Evolutionary conservation across 352 stramenopile species (phyloP).

Genomic region (Phytophthora pseudosyringae): DNA sequence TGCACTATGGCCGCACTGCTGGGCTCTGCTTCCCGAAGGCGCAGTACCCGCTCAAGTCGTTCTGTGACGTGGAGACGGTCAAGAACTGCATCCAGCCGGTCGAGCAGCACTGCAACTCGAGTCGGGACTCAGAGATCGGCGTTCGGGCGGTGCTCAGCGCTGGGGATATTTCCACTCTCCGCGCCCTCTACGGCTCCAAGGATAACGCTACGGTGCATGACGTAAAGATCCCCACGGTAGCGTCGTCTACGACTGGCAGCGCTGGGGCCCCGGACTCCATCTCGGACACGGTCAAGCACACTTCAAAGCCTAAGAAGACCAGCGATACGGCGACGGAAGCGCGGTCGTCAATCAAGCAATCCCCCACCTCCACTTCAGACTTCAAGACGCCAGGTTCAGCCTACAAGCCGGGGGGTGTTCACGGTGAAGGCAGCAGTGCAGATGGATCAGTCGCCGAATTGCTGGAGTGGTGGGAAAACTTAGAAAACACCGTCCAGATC

Average conservation of each 20-base stretch:
- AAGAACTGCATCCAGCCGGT: conserved; percentile 75
- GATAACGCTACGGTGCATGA: conserved; percentile 35
- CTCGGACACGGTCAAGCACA: conserved; percentile 29
- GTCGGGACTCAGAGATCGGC: conserved; percentile 65
- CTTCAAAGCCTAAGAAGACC: conserved; percentile 8
- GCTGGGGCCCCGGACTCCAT: conserved; percentile 21
- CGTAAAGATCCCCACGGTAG: conserved; percentile 41
- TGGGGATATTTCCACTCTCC: conserved; percentile 70
- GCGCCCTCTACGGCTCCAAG: conserved; percentile 60
- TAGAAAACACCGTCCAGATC: conserved; percentile 32
- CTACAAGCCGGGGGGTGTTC: conserved; percentile 42
- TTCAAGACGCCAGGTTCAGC: conserved; percentile 5
- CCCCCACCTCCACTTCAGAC: neutral
- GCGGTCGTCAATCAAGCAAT: conserved; percentile 12
- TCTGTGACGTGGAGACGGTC: conserved; percentile 70
- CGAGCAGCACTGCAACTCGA: conserved; percentile 74
- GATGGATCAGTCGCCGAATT: conserved; percentile 16
- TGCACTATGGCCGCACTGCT: conserved; percentile 73
- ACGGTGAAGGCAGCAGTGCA: conserved; percentile 24
- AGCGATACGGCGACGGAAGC: conserved; percentile 9
- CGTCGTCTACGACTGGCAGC: conserved; percentile 21
- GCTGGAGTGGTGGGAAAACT: conserved; percentile 39
- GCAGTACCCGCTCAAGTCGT: conserved; percentile 63
- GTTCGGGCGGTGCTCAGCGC: conserved; percentile 58
- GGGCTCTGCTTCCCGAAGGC: conserved; percentile 78